Evolutionary conservation across 1,284 basidiomycete species (phyloP).

Genomic region (Sutorius eximius): DNA sequence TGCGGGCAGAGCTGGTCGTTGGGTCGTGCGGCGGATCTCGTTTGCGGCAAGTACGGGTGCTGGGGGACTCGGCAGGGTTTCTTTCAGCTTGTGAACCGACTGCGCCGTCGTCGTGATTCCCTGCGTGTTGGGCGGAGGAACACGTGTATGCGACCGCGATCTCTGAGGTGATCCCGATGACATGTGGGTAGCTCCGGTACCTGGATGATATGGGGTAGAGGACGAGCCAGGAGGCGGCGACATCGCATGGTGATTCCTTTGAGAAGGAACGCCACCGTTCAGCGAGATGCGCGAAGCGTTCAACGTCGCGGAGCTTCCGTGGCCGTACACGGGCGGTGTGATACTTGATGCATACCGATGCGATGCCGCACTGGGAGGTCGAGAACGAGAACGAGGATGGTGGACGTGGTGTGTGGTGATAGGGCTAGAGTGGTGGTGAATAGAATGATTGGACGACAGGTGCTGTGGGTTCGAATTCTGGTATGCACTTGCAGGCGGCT

Average conservation of each 20-base stretch:
- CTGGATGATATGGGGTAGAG: conserved; percentile 6
- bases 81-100: conserved; percentile 3
- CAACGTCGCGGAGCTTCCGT: conserved; percentile 23
- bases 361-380: conserved; percentile 33
- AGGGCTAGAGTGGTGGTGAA: conserved; percentile 10
- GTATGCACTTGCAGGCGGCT: conserved; percentile 4
- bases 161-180: conserved; percentile 12
- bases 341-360: conserved; percentile 32
- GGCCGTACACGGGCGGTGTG: conserved; percentile 29
- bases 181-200: conserved; percentile 1
- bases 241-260: conserved; percentile 11
- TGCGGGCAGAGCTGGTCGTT: conserved; percentile 27
- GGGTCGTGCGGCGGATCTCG: conserved; percentile 19
- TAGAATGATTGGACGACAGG: conserved; percentile 8
- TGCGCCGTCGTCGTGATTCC: not conserved
- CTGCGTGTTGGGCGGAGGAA: conserved; percentile 1
- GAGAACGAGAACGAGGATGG: conserved; percentile 27
- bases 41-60: conserved; percentile 11
- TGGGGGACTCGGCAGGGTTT: not conserved
- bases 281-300: conserved; percentile 25
- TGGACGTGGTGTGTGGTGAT: conserved; percentile 18
- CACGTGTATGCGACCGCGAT: conserved; percentile 21
- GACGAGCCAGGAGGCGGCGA: conserved; percentile 10
- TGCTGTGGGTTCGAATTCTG: conserved; percentile 17
- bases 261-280: conserved; percentile 17